Conservation (phyloP, 2,329 filamentous ascomycete species). For the Ophiostoma piceae region DNA sequence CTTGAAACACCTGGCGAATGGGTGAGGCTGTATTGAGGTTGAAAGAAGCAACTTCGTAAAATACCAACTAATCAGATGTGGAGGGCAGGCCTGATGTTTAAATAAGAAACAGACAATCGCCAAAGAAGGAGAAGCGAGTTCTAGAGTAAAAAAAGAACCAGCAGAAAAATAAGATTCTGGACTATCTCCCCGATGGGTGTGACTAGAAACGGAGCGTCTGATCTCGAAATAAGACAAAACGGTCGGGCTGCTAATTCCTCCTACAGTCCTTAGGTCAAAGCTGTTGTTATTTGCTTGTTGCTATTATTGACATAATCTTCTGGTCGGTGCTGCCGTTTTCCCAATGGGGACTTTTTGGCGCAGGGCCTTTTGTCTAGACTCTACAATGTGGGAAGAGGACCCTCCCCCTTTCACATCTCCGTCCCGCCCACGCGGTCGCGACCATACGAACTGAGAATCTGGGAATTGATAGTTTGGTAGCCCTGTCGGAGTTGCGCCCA, state of each 20-base stretch:
- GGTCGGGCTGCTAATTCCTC: neutral
- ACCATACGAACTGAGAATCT: neutral
- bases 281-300: neutral
- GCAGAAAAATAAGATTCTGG: neutral
- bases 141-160: neutral
- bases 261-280: neutral
- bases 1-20: neutral
- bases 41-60: neutral
- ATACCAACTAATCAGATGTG: neutral
- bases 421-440: neutral
- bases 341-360: neutral
- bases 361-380: neutral
- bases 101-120: neutral
- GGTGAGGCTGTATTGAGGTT: neutral
- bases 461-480: too few relatives aligned
- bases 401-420: neutral
- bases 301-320: neutral
- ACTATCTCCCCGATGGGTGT: slow-evolving; percentile 2
- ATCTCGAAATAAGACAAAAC: slow-evolving; percentile 2
- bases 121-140: too few relatives aligned
- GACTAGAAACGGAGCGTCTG: neutral
- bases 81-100: neutral
- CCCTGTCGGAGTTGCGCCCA: neutral
- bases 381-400: neutral
- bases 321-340: neutral